Base-by-base conservation (phyloP, 2,329 filamentous ascomycete species). In the Ceratocystis cubensis region DNA sequence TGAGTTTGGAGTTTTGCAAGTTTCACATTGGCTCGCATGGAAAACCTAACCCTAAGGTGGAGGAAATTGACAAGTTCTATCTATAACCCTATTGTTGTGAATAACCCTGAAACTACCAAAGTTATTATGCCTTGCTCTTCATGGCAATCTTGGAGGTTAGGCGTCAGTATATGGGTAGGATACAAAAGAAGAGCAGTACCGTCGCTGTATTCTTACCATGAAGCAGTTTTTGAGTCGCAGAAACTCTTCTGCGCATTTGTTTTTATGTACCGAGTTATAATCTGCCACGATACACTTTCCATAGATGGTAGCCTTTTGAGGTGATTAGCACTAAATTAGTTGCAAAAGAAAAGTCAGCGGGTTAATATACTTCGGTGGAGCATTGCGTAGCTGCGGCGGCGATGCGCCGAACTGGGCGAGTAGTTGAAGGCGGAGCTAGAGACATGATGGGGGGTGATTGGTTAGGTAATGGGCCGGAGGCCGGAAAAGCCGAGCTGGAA, bases 221-320 rank as follows among this genome's bases (percentile, higher is more conserved):
- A 91, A 96, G 74, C 93, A 97, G 70, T 96, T 81, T 75, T 96
- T 96, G 62, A 97, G 75, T 70, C 79, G 85, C 75, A 94, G 79
- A 71, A 99, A 97, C 73, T 96, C 91, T 67, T 84, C 85, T 3
- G 82, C 81, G 73, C 94, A 99, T 80, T 94, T 94, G 73, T 96
- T 90, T 74, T 96, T 96, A 71, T 91, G 84, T 2, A 96, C 84
- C 3, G 91, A 84, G 73, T 93, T 93, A 77, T 96, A 97, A 73
- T 97, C 93, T 48, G 85, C 84, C 63, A 93, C 83, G 70, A 99
- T 86, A 74, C 94, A 99, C 79, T 91, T 92, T 70, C 93, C 94
- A 73, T 97, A 99, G 13, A 84, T 80, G 2, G 90, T 81, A 64
- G 90, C 88, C 93, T 97, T 20, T 17, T 25, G 13, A 7, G 48